Base-by-base conservation (phyloP, 129 eudicot genomes). In the Saussurea involucrata region DNA sequence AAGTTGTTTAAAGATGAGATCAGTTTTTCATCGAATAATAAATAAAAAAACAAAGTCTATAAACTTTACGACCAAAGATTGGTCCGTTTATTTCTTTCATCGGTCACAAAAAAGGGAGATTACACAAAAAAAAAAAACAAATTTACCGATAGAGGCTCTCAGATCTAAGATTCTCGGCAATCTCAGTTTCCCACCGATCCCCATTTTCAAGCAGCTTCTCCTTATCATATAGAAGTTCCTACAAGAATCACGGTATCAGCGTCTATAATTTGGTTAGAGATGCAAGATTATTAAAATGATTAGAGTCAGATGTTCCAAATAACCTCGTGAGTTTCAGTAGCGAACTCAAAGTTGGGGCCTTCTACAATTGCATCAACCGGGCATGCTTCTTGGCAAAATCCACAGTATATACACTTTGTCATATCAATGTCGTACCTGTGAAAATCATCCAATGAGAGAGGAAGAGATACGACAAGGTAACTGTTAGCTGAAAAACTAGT, bases 341-440 rank as follows among this genome's bases (percentile, higher is more conserved):
- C 96, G 75, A 93, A 93, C 84, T 93, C 98, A 70, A 93, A 93
- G 85, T 93, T 90, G 70, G 98, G 98, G 25, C 98, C 98, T 86
- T 93, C 98, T 24, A 93, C 98, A 24, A 93, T 93, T 18, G 98
- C 98, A 84, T 93, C 98, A 72, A 93, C 98, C 34, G 98, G 97
- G 79, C 98, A 93, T 61, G 98, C 97, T 87, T 93, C 98, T 93
- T 93, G 98, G 88, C 98, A 93, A 78, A 93, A 93, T 32, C 98
- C 98, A 82, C 98, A 93, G 85, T 90, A 93, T 55, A 93, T 93
- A 81, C 97, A 93, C 83, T 90, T 88, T 60, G 98, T 93, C 98
- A 93, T 93, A 85, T 92, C 97, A 76, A 92, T 92, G 76, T 87
- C 97, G 64, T 93, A 93, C 91, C 98, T 93, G 85, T 57, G 15